Percentiles rank a stretch among this genome's conserved stretches.
phyloP scores from a whole-genome alignment of 140 eudicot genomes.

The Stevia rebaudiana region DNA sequence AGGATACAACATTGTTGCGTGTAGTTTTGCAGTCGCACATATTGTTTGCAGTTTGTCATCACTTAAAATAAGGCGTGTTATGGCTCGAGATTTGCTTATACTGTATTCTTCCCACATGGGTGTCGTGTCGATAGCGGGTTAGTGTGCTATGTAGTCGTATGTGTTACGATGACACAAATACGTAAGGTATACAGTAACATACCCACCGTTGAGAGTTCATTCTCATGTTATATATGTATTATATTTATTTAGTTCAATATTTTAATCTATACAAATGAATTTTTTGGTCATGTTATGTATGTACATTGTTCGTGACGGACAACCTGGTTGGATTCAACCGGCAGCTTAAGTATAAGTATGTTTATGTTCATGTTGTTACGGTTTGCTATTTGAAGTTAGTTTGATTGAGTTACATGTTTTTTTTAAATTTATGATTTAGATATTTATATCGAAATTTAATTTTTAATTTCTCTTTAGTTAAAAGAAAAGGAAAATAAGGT shows the following conservation, averaged over 20 bases:
- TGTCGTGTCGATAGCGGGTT: conserved; percentile 31
- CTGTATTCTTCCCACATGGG: conserved; percentile 36
- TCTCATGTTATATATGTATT: conserved; percentile 31
- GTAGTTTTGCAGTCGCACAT: conserved; percentile 25
- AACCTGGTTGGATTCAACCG: no score
- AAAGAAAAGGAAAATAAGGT: no score
- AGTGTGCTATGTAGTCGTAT: conserved; percentile 25
- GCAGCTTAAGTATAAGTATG: no score
- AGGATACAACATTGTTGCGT: conserved; percentile 10
- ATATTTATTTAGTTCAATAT: conserved; percentile 15
- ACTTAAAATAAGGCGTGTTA: conserved; percentile 24
- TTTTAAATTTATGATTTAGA: no score
- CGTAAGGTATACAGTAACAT: conserved; percentile 31
- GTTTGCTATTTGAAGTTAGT: no score
- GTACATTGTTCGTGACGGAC: no score
- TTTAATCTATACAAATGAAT: conserved; percentile 5
- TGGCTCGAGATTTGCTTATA: conserved; percentile 20
- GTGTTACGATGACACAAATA: conserved; percentile 18
- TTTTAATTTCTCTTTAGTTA: no score
- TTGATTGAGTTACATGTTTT: no score
- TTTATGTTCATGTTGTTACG: no score
- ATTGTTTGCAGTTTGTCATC: conserved; percentile 19
- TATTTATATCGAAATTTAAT: no score
- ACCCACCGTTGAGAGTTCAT: conserved; percentile 18
- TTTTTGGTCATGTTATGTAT: background rate